Conservation (phyloP, 495 filamentous ascomycete genomes). For the Penicillium daleae region DNA sequence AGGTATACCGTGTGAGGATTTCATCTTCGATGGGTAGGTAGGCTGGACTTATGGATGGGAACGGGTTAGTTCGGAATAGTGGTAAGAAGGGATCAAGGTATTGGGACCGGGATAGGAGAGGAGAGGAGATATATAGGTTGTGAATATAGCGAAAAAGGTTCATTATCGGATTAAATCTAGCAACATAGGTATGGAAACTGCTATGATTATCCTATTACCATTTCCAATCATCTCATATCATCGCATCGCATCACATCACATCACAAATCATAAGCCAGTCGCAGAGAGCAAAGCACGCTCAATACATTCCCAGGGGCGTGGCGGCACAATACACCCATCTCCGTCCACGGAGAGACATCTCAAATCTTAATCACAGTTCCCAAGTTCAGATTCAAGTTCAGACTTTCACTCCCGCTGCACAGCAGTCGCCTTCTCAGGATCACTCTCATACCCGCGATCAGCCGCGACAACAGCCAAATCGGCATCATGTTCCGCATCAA, state of each 20-base stretch:
- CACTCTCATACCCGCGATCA: constrained; percentile 16
- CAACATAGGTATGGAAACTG: too few relatives aligned
- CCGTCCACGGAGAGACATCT: neutral
- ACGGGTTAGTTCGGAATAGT: too few relatives aligned
- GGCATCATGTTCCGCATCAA: constrained; percentile 67
- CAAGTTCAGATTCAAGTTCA: neutral
- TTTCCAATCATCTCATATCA: neutral
- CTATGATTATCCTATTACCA: too few relatives aligned
- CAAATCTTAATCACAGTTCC: neutral
- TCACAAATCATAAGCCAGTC: neutral
- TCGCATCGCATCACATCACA: neutral
- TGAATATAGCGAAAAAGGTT: neutral
- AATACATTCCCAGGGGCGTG: neutral
- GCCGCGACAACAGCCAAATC: constrained; percentile 59
- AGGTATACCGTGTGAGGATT: neutral
- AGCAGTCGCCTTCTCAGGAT: constrained; percentile 25
- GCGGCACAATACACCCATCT: neutral
- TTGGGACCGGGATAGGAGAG: too few relatives aligned
- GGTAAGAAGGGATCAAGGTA: too few relatives aligned
- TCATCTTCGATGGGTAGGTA: neutral
- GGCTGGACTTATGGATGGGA: too few relatives aligned
- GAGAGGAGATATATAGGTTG: neutral
- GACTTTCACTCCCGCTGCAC: constrained; percentile 7
- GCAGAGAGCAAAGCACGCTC: neutral
- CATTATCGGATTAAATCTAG: neutral